A percentile compares a stretch with the other conserved stretches of the same genome.
Evolutionary conservation across 106 monocot species (phyloP).

Genomic region (Dactylorhiza incarnata): DNA sequence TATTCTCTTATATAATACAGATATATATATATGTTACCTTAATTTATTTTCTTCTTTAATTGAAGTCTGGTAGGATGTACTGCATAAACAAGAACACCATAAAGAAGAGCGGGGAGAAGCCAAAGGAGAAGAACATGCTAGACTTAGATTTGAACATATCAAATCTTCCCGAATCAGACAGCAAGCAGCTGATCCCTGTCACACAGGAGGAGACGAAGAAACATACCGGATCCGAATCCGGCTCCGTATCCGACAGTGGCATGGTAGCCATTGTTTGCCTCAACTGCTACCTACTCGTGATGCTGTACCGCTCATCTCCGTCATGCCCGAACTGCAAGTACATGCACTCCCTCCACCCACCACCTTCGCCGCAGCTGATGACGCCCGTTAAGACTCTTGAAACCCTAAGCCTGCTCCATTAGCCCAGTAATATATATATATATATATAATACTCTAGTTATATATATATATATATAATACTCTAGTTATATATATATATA

Average conservation of each 20-base stretch:
- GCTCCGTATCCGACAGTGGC: constrained; percentile 9
- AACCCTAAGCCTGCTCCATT: constrained; percentile 80
- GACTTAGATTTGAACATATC: constrained; percentile 62
- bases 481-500: too few species aligned
- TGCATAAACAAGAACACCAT: constrained; percentile 62
- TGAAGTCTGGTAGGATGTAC: constrained; percentile 67
- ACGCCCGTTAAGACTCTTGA: constrained; percentile 43
- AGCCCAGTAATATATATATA: neutral
- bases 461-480: too few species aligned
- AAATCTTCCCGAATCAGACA: constrained; percentile 10
- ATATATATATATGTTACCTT: neutral
- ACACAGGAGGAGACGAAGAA: constrained; percentile 3
- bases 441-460: too few species aligned
- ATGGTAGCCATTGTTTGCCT: constrained; percentile 73
- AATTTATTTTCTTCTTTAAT: neutral
- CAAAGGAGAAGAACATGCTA: constrained; percentile 37
- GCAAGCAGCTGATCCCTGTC: neutral
- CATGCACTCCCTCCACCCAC: constrained; percentile 44
- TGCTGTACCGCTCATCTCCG: constrained; percentile 76
- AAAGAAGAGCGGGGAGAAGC: constrained; percentile 56
- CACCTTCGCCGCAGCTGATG: constrained; percentile 1
- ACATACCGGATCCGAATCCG: too few species aligned
- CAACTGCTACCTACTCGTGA: constrained; percentile 88
- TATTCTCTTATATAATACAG: too few species aligned
- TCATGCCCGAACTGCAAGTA: constrained; percentile 96